A percentile compares a stretch with the other conserved stretches of the same genome.
phyloP scores from a whole-genome alignment of 331 rosid genomes.

The Malus hybrid region DNA sequence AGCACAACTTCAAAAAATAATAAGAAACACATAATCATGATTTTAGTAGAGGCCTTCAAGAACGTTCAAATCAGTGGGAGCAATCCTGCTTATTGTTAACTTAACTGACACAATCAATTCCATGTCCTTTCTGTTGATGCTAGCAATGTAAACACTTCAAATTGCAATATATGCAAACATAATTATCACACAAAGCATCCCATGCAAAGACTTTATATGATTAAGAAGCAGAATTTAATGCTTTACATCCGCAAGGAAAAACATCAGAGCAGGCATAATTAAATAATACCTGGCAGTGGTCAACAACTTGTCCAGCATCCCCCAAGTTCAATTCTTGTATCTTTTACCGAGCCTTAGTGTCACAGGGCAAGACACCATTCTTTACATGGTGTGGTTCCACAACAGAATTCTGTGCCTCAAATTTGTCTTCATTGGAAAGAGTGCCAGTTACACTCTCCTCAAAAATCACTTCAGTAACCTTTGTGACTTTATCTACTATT shows the following conservation, averaged over 20 bases:
- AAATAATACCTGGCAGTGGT: conserved; percentile 33
- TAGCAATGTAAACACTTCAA: not conserved
- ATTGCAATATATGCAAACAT: not conserved
- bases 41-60: not conserved
- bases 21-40: not conserved
- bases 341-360: conserved; percentile 26
- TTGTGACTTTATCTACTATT: conserved; percentile 53
- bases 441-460: conserved; percentile 32
- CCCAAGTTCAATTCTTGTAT: conserved; percentile 22
- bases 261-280: not conserved
- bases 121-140: not conserved
- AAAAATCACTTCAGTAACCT: conserved; percentile 51
- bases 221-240: not conserved
- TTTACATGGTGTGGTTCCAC: conserved; percentile 23
- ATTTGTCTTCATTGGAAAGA: conserved; percentile 25
- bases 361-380: conserved; percentile 25
- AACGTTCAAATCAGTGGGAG: not conserved
- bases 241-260: not conserved
- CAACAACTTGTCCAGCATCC: conserved; percentile 28
- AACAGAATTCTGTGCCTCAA: conserved; percentile 20
- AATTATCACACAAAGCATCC: not conserved
- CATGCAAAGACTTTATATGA: not conserved
- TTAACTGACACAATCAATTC: not conserved
- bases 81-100: not conserved
- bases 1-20: not conserved